Conservation (phyloP, 495 filamentous ascomycete genomes). For the Penicillium malachiteum region DNA sequence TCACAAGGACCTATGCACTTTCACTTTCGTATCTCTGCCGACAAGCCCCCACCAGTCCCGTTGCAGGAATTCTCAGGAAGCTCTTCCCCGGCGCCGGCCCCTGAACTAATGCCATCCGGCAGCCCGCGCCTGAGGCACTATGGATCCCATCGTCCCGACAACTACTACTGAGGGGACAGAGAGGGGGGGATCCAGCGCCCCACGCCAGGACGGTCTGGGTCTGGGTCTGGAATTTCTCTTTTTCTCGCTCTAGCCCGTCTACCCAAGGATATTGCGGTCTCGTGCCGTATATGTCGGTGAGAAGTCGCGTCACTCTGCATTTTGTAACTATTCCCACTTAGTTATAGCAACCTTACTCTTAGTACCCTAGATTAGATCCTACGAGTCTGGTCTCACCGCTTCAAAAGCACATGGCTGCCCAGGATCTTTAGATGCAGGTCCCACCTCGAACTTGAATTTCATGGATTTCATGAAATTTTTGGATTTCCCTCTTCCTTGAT, state of each 20-base stretch:
- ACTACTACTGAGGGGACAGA: constrained; percentile 14
- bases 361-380: neutral
- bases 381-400: constrained; percentile 3
- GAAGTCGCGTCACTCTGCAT: neutral
- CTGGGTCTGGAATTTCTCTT: constrained; percentile 17
- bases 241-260: neutral
- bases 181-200: constrained; percentile 2
- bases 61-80: constrained; percentile 26
- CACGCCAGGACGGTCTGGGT: constrained; percentile 25
- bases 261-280: neutral
- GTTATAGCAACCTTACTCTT: neutral
- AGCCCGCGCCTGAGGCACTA: constrained; percentile 15
- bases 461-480: too few species aligned
- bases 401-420: neutral
- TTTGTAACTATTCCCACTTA: neutral
- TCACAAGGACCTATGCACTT: neutral
- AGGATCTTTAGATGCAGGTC: constrained; percentile 1
- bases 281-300: constrained; percentile 23
- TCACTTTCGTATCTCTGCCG: neutral
- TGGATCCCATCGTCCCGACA: constrained; percentile 27
- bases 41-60: constrained; percentile 7
- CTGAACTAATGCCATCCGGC: constrained; percentile 29
- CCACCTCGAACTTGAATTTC: neutral
- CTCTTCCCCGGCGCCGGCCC: constrained; percentile 32
- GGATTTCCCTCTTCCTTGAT: neutral